Evolutionary conservation across 371 early-diverging fungal species (phyloP).

Genomic region (Mucor piriformis): DNA sequence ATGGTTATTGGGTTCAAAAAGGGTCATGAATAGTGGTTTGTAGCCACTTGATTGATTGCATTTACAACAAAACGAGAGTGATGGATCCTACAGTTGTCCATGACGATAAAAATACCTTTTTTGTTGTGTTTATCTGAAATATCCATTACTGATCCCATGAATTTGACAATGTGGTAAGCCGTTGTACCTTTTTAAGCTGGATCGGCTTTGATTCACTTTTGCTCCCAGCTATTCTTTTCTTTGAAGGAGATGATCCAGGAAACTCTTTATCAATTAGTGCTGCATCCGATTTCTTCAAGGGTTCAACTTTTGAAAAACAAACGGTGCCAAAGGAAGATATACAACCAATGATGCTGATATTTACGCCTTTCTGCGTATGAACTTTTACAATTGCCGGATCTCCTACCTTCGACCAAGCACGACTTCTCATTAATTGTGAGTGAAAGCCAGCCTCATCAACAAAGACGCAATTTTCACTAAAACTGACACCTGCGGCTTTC

Average conservation of each 20-base stretch:
- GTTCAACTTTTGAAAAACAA: slow-evolving; percentile 14
- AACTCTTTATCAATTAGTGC: slow-evolving; percentile 17
- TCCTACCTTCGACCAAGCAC: slow-evolving; percentile 23
- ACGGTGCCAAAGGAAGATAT: neutral
- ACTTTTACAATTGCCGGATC: slow-evolving; percentile 19
- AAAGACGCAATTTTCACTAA: neutral
- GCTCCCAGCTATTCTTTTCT: slow-evolving; percentile 22
- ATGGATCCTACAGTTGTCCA: slow-evolving; percentile 1
- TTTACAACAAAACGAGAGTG: slow-evolving; percentile 6
- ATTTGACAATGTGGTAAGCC: slow-evolving; percentile 1
- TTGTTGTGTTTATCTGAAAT: slow-evolving; percentile 3
- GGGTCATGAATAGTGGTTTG: no score
- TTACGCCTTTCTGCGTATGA: slow-evolving; percentile 17
- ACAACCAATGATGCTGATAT: slow-evolving; percentile 17
- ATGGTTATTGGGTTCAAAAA: slow-evolving; percentile 8
- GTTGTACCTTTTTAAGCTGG: slow-evolving; percentile 9
- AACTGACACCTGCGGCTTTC: neutral
- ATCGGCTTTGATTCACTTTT: slow-evolving; percentile 14
- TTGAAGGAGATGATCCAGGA: slow-evolving; percentile 6
- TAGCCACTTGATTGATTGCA: neutral
- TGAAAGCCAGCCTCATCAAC: slow-evolving; percentile 20
- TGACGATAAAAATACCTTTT: slow-evolving; percentile 10
- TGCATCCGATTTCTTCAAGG: slow-evolving; percentile 17
- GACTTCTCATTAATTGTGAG: slow-evolving; percentile 16
- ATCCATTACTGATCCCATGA: slow-evolving; percentile 5